Percentiles rank a stretch among this genome's conserved stretches.
Evolutionary conservation across 2,329 filamentous ascomycete species (phyloP).

Genomic region (Xylariales sp.): DNA sequence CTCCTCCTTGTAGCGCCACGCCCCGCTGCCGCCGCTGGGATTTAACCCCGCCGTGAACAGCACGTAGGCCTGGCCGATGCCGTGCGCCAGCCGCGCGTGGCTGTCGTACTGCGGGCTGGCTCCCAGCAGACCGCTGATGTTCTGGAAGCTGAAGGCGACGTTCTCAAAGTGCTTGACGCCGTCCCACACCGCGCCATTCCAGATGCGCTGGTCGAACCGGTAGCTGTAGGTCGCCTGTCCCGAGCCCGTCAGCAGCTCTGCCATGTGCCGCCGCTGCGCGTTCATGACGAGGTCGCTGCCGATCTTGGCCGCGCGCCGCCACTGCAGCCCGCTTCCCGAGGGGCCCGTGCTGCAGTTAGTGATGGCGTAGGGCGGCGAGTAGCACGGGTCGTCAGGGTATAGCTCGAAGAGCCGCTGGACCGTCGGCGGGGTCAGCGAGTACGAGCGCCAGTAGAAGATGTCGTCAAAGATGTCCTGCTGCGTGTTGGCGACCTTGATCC

Average conservation of each 20-base stretch:
- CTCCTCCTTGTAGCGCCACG: neutral
- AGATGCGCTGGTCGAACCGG: conserved; percentile 43
- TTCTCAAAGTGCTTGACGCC: conserved; percentile 45
- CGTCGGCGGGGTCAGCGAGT: conserved; percentile 38
- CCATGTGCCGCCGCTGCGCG: conserved; percentile 38
- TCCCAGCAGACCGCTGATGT: conserved; percentile 41
- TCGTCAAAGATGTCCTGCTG: conserved; percentile 36
- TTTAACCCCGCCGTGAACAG: conserved; percentile 37
- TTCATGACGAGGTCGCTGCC: conserved; percentile 45
- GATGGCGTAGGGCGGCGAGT: conserved; percentile 38
- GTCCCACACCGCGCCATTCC: conserved; percentile 32
- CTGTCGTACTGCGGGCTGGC: conserved; percentile 36
- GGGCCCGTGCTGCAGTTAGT: conserved; percentile 27
- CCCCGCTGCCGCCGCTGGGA: conserved; percentile 28
- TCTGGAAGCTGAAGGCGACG: conserved; percentile 45
- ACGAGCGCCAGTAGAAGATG: conserved; percentile 38
- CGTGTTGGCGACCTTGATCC: conserved; percentile 33
- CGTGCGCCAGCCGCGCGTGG: conserved; percentile 27
- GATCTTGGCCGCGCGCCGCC: conserved; percentile 40
- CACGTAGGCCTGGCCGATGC: conserved; percentile 36
- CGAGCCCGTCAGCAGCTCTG: conserved; percentile 31
- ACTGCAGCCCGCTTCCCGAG: conserved; percentile 32
- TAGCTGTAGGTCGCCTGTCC: conserved; percentile 39
- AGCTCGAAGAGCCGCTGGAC: conserved; percentile 38
- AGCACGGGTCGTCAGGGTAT: conserved; percentile 43